Base-by-base conservation (phyloP, 371 early-diverging fungal species). In the Mucor mucedo region DNA sequence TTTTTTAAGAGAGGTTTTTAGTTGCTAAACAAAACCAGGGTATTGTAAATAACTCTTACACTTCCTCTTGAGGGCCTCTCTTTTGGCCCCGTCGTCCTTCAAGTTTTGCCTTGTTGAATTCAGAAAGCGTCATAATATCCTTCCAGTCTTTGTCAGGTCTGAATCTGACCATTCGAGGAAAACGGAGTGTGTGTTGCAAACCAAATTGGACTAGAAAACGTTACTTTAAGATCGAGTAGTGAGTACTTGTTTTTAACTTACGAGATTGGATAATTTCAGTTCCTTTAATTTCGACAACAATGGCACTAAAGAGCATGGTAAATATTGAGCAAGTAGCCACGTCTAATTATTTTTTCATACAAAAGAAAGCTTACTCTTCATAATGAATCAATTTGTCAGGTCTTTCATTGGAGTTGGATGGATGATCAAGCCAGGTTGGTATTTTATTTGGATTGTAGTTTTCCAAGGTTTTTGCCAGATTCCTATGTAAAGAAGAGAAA, bases 201-300 rank as follows among this genome's bases (percentile, higher is more conserved):
- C 84, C 87, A 59, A 85, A 91, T 29, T 75, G 63, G 29, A 65
- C 83, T 82, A 58, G 13, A 38, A 16, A n/a, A 8, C 7, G 35
- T 29, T 53, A 16, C 11, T 27, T 7, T 50, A 29, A 4, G 11
- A 4, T 11, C 16, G 40, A 30, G 30, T 1, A 21, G 9, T 10
- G 27, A 16, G 16, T 14, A 49, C 2, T 21, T 21, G n/a, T 9
- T n/a, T 42, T 2, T n/a, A 3, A 60, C 62, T 29, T 44, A 54
- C 59, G 32, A 5, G 55, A 57, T 0, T 38, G 29, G 13, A 84
- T 79, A 35, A 91, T 87, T 67, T 91, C 87, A 1, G 89, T 64
- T 2, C 87, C 91, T 65, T 86, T 87, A 39, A 91, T 78, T 57
- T 89, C 85, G 1, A 91, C 84, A 2, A 93, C 88, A 29, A 85